Percentiles rank a stretch among this genome's conserved stretches.
Conservation (phyloP, 2,329 filamentous ascomycete species). For the Ceratocystis eucalypticola region DNA sequence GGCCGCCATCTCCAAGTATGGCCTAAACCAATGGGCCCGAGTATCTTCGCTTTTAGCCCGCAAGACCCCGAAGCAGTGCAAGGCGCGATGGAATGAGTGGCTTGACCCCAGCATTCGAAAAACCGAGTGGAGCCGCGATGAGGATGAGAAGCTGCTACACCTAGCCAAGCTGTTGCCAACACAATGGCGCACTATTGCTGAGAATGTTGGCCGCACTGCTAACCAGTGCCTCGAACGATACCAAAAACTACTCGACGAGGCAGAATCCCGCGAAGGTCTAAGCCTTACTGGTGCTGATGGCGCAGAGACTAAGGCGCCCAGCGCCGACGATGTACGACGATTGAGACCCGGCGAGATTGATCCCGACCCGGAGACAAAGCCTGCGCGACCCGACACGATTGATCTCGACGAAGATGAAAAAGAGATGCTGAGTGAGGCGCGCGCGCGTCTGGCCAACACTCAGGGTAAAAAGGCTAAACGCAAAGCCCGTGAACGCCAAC, state of each 20-base stretch:
- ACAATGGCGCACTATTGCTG: conserved; percentile 96
- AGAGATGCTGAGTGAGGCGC: conserved; percentile 96
- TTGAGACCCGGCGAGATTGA: conserved; percentile 88
- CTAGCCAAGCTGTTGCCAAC: conserved; percentile 97
- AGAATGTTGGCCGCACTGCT: conserved; percentile 88
- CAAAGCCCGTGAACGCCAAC: conserved; percentile 86
- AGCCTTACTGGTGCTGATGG: conserved; percentile 75
- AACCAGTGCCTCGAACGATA: conserved; percentile 96
- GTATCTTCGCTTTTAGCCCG: conserved; percentile 92
- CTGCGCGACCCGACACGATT: conserved; percentile 88
- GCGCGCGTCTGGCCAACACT: conserved; percentile 89
- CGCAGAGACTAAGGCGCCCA: conserved; percentile 74
- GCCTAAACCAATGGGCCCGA: conserved; percentile 94
- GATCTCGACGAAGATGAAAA: conserved; percentile 98
- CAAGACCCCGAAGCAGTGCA: conserved; percentile 98
- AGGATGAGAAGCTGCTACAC: conserved; percentile 93
- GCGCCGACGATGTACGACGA: conserved; percentile 79
- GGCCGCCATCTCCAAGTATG: conserved; percentile 86
- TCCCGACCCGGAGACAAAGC: conserved; percentile 93
- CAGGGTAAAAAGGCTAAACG: conserved; percentile 98
- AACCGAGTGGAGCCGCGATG: conserved; percentile 97
- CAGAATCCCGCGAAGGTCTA: conserved; percentile 77
- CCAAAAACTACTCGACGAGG: conserved; percentile 90
- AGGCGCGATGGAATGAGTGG: conserved; percentile 97
- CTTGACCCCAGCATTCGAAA: conserved; percentile 95